phyloP scores from a whole-genome alignment of 2,329 filamentous ascomycete species.

The Aspergillus pseudoviridinutans region DNA sequence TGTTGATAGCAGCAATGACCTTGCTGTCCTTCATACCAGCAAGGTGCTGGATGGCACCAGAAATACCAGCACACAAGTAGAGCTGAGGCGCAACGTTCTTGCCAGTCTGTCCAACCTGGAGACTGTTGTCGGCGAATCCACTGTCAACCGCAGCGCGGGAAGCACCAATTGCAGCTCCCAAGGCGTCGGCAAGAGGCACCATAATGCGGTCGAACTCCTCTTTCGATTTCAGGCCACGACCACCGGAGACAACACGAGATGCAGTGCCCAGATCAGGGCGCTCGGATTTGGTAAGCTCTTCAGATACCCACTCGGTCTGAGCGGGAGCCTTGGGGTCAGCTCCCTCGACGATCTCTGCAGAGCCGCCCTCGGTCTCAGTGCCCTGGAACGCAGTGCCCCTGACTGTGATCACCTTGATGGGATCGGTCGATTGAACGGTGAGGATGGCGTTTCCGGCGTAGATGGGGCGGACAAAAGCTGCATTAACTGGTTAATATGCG shows the following conservation, averaged over 20 bases:
- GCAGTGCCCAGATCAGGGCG: conserved; percentile 92
- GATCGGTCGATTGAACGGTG: conserved; percentile 85
- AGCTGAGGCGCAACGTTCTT: conserved; percentile 97
- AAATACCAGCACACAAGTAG: conserved; percentile 93
- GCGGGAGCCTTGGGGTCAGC: conserved; percentile 73
- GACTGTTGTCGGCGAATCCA: conserved; percentile 95
- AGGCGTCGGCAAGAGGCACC: conserved; percentile 82
- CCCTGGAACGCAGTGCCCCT: conserved; percentile 87
- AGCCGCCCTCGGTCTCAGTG: conserved; percentile 66
- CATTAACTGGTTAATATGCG: conserved; percentile 14
- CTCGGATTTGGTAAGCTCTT: conserved; percentile 89
- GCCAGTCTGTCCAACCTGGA: conserved; percentile 97
- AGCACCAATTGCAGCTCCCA: conserved; percentile 93
- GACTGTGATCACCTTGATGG: conserved; percentile 84
- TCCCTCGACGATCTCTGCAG: conserved; percentile 74
- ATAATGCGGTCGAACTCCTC: conserved; percentile 95
- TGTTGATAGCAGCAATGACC: conserved; percentile 98
- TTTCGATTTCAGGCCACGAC: conserved; percentile 93
- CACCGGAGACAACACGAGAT: conserved; percentile 83
- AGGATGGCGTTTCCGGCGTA: conserved; percentile 97
- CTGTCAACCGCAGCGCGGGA: conserved; percentile 94
- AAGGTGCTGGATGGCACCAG: conserved; percentile 94
- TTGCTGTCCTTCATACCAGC: conserved; percentile 99
- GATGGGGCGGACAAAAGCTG: conserved; percentile 87
- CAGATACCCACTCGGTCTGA: conserved; percentile 83